These are phyloP conservation scores for Fragaria nilgerrensis DNA, from an alignment of 306 rosid species.

Conservation along the genomic window DNA sequence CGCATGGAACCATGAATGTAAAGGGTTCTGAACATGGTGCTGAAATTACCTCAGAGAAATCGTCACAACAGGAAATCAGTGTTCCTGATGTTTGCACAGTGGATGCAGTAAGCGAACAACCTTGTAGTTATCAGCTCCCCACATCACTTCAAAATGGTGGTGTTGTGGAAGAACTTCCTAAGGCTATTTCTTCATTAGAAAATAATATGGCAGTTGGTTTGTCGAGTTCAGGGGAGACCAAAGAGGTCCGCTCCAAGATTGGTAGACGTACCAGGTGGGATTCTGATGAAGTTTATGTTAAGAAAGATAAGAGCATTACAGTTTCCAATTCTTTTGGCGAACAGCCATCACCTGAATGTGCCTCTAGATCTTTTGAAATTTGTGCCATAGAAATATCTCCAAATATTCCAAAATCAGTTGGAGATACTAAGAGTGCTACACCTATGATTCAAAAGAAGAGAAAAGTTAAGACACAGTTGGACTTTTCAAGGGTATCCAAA, in stretches of 20 bases:
- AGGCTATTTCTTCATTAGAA: constrained; percentile 28
- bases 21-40: constrained; percentile 24
- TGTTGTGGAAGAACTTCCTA: constrained; percentile 32
- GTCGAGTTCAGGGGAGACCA: constrained; percentile 37
- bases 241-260: constrained; percentile 28
- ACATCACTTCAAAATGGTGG: constrained; percentile 27
- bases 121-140: constrained; percentile 29
- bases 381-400: constrained; percentile 32
- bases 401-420: constrained; percentile 30
- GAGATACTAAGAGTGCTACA: constrained; percentile 35
- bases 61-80: constrained; percentile 30
- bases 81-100: constrained; percentile 32
- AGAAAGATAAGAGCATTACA: constrained; percentile 32
- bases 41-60: constrained; percentile 23
- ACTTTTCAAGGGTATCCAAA: constrained; percentile 35
- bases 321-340: constrained; percentile 30
- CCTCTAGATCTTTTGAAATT: constrained; percentile 36
- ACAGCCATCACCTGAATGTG: constrained; percentile 32
- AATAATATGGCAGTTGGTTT: constrained; percentile 30
- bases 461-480: constrained; percentile 33
- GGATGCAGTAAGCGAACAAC: constrained; percentile 30
- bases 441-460: constrained; percentile 37
- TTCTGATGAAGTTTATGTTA: constrained; percentile 29
- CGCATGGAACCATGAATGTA: constrained; percentile 28
- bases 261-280: constrained; percentile 31